phyloP scores from a whole-genome alignment of 2,329 filamentous ascomycete species.

The Colletotrichum endophyticum region DNA sequence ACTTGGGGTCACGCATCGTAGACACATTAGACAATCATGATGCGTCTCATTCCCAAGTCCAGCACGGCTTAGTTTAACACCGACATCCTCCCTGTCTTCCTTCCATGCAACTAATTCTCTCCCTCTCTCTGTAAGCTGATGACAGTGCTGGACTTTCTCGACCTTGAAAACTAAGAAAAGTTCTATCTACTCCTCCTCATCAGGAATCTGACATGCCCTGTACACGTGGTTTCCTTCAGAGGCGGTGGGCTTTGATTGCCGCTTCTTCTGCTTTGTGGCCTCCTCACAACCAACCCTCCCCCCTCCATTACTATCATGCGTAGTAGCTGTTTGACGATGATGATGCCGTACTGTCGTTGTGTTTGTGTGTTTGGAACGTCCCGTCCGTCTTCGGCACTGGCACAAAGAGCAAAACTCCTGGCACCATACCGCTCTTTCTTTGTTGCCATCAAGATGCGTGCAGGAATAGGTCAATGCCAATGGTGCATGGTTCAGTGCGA shows the following conservation, averaged over 20 bases:
- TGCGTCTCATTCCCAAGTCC: not conserved
- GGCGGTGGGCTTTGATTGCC: not conserved
- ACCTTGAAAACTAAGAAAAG: not conserved
- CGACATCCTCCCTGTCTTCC: not conserved
- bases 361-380: not conserved
- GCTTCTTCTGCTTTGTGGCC: not conserved
- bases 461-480: not conserved
- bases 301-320: not conserved
- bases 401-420: slow-evolving; percentile 8
- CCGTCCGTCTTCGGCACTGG: not conserved
- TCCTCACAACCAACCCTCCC: not conserved
- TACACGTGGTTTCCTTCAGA: not conserved
- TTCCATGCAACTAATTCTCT: not conserved
- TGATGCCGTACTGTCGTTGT: not conserved
- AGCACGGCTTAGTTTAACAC: not conserved
- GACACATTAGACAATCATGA: not conserved
- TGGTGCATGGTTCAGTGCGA: not conserved
- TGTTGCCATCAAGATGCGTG: not conserved
- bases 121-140: not conserved
- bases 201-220: not conserved
- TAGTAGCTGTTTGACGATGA: not conserved
- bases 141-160: not conserved
- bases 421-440: not conserved
- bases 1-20: not conserved
- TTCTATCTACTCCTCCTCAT: not conserved